These are phyloP conservation scores for Rhynchosporium graminicola DNA, from an alignment of 2,329 filamentous ascomycete genomes.

Conservation along the genomic window DNA sequence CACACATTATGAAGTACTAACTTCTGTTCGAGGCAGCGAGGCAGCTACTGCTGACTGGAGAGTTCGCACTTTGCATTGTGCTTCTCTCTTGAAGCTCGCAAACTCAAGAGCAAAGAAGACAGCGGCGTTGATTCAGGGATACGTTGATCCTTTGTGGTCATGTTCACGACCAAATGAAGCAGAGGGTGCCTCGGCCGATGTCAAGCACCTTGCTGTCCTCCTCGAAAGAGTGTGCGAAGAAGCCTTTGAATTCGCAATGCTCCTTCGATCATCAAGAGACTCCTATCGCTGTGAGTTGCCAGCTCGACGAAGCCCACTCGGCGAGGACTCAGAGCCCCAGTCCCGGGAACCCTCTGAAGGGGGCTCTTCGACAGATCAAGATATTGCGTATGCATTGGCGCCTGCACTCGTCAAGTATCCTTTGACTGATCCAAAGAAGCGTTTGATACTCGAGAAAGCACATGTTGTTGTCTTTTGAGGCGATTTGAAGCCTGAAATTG, in stretches of 20 bases:
- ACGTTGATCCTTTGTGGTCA: background rate
- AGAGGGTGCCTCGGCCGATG: background rate
- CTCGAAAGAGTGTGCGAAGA: slow-evolving; percentile 1
- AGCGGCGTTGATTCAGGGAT: background rate
- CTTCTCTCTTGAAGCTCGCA: background rate
- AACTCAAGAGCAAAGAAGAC: background rate
- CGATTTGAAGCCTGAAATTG: too few species aligned
- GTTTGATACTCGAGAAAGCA: slow-evolving; percentile 16
- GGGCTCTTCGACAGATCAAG: background rate
- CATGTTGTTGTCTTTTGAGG: slow-evolving; percentile 1
- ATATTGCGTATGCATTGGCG: background rate
- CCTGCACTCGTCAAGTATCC: slow-evolving; percentile 12
- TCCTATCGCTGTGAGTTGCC: background rate
- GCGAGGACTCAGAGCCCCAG: background rate
- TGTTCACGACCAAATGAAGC: background rate
- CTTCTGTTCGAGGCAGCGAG: background rate
- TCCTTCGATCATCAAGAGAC: slow-evolving; percentile 6
- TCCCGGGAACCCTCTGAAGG: background rate
- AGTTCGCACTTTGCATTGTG: slow-evolving; percentile 11
- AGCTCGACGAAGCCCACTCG: background rate
- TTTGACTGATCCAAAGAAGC: background rate
- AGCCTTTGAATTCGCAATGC: background rate
- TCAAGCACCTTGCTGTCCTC: background rate
- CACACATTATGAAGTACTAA: background rate
- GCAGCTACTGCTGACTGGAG: slow-evolving; percentile 9